Conservation (phyloP, 768 basidiomycete species). For the Pleurotus tuber-regium region DNA sequence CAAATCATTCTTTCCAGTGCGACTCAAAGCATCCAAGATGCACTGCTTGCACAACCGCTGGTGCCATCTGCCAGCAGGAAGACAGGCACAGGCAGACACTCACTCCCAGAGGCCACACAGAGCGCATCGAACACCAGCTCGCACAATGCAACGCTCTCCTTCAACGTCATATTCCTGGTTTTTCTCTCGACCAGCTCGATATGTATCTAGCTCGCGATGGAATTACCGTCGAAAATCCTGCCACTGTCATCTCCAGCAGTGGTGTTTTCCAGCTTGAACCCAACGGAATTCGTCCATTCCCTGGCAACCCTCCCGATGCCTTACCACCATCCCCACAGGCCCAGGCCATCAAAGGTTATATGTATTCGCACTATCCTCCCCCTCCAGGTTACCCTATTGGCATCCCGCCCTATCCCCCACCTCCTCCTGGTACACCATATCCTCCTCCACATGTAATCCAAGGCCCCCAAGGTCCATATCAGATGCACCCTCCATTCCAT, state of each 20-base stretch:
- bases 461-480: constrained; percentile 15
- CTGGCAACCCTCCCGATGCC: not conserved
- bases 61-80: constrained; percentile 81
- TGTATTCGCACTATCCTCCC: constrained; percentile 29
- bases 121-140: constrained; percentile 78
- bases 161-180: constrained; percentile 68
- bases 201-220: constrained; percentile 64
- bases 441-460: constrained; percentile 27
- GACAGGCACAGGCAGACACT: constrained; percentile 86
- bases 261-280: constrained; percentile 23
- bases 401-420: constrained; percentile 28
- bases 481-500: not conserved
- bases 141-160: constrained; percentile 77
- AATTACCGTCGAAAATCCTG: constrained; percentile 42
- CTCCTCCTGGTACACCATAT: constrained; percentile 37
- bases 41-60: constrained; percentile 79
- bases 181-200: constrained; percentile 65
- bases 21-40: constrained; percentile 89
- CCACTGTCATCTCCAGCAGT: constrained; percentile 8
- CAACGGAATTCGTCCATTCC: not conserved
- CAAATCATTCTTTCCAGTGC: constrained; percentile 52
- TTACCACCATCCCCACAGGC: constrained; percentile 9
- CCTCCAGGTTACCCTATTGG: constrained; percentile 12
- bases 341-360: not conserved
- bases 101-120: constrained; percentile 81